phyloP scores from a whole-genome alignment of 352 stramenopile genomes.

The Globisporangium nodosum region DNA sequence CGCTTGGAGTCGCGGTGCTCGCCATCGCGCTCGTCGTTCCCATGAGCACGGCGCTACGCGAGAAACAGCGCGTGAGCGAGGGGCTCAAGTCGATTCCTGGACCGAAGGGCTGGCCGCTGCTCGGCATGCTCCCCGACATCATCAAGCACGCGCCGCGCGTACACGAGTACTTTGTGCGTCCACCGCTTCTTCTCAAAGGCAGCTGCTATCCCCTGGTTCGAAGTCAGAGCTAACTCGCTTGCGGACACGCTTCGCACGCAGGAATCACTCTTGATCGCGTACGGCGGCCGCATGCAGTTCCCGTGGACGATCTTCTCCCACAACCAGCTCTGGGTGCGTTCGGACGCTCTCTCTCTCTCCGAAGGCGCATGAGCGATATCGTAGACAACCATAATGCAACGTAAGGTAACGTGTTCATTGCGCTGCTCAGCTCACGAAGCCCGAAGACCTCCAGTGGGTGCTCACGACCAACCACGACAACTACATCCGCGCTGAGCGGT shows the following conservation, averaged over 20 bases:
- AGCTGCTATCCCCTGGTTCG: too few relatives aligned
- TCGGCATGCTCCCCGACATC: conserved; percentile 12
- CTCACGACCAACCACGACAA: not conserved
- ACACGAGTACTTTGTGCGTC: conserved; percentile 9
- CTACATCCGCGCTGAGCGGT: not conserved
- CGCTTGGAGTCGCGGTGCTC: not conserved
- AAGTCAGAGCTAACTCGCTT: too few relatives aligned
- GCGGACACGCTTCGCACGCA: not conserved
- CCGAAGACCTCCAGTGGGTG: not conserved
- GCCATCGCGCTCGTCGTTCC: not conserved
- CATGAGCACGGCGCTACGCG: not conserved
- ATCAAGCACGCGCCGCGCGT: conserved; percentile 6
- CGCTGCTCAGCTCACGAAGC: not conserved
- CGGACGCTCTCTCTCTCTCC: too few relatives aligned
- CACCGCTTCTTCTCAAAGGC: not conserved
- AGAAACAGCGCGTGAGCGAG: conserved; percentile 12
- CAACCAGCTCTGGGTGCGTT: not conserved
- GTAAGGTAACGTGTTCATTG: too few relatives aligned
- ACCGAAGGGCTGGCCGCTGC: conserved; percentile 8
- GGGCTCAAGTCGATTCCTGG: conserved; percentile 10
- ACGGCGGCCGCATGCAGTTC: not conserved
- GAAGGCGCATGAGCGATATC: too few relatives aligned
- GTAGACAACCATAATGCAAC: too few relatives aligned
- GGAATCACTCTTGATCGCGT: not conserved
- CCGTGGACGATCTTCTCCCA: not conserved